Conservation (phyloP, 805 yeast species). For the Kazachstania martiniae region DNA sequence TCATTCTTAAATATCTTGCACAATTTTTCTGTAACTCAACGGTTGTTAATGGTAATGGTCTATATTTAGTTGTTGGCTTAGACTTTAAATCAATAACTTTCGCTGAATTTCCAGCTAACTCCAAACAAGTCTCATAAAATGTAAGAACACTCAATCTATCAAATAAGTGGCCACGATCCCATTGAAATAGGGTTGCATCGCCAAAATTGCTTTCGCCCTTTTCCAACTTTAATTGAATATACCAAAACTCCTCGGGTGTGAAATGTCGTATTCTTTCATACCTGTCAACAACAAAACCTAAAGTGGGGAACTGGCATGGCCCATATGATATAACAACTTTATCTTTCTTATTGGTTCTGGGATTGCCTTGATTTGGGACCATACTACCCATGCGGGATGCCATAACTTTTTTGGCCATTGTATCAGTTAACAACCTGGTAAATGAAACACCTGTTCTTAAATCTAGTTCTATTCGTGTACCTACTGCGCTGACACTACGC, state of each 20-base stretch:
- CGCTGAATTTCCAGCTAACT: slow-evolving; percentile 35
- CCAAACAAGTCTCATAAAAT: slow-evolving; percentile 59
- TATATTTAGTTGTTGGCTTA: slow-evolving; percentile 61
- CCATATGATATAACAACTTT: slow-evolving; percentile 58
- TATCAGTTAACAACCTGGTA: slow-evolving; percentile 61
- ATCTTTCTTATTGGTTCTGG: slow-evolving; percentile 9
- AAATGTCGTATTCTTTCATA: slow-evolving; percentile 65
- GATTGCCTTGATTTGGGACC: neutral
- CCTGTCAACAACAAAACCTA: slow-evolving; percentile 93
- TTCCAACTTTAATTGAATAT: slow-evolving; percentile 41
- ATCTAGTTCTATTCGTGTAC: slow-evolving; percentile 79
- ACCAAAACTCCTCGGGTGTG: slow-evolving; percentile 75
- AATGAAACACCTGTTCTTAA: slow-evolving; percentile 81
- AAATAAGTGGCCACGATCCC: slow-evolving; percentile 65
- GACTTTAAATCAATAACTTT: slow-evolving; percentile 39
- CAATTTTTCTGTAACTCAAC: slow-evolving; percentile 88
- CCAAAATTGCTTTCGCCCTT: slow-evolving; percentile 31
- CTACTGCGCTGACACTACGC: slow-evolving; percentile 71
- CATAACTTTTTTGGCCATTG: slow-evolving; percentile 27
- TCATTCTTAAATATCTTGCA: slow-evolving; percentile 57
- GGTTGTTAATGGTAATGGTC: slow-evolving; percentile 88
- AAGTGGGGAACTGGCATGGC: slow-evolving; percentile 89
- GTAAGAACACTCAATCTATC: slow-evolving; percentile 57
- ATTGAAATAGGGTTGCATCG: slow-evolving; percentile 38
- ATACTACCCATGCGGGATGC: neutral